Evolutionary conservation across 176 grass and related monocot genomes (phyloP).

Genomic region (Ananas comosus): DNA sequence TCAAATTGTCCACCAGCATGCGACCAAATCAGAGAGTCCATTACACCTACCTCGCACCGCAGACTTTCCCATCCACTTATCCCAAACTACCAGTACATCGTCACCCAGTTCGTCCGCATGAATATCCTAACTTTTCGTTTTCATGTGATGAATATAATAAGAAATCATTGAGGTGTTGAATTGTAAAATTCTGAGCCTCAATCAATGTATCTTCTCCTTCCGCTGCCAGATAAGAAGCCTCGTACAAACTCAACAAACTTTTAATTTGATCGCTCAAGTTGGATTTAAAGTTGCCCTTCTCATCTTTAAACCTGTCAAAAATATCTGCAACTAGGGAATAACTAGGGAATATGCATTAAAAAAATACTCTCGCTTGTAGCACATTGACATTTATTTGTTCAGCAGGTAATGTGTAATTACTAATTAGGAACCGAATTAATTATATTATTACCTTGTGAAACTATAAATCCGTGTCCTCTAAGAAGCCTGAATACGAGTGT

Average conservation of each 20-base stretch:
- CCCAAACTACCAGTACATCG: too few relatives aligned
- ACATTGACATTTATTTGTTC: neutral
- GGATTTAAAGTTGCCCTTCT: too few relatives aligned
- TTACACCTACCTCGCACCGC: too few relatives aligned
- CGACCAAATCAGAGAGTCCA: too few relatives aligned
- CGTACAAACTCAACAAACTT: conserved; percentile 18
- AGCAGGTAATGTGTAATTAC: neutral
- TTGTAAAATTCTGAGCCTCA: conserved; percentile 21
- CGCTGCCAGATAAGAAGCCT: conserved; percentile 21
- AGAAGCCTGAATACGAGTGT: conserved; percentile 22
- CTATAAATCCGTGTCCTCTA: conserved; percentile 15
- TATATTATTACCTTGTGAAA: conserved; percentile 18
- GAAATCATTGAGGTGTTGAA: conserved; percentile 15
- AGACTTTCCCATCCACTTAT: too few relatives aligned
- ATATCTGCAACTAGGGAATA: too few relatives aligned
- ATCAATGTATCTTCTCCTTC: conserved; percentile 18
- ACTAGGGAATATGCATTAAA: too few relatives aligned
- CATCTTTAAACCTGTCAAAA: too few relatives aligned
- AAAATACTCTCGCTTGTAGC: neutral
- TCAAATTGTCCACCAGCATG: too few relatives aligned
- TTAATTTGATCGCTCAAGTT: neutral
- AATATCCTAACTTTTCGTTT: too few relatives aligned
- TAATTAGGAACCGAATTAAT: too few relatives aligned
- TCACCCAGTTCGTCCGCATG: too few relatives aligned
- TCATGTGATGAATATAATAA: neutral